Conservation (phyloP, 1,284 basidiomycete genomes). For the Inonotus hispidus region DNA sequence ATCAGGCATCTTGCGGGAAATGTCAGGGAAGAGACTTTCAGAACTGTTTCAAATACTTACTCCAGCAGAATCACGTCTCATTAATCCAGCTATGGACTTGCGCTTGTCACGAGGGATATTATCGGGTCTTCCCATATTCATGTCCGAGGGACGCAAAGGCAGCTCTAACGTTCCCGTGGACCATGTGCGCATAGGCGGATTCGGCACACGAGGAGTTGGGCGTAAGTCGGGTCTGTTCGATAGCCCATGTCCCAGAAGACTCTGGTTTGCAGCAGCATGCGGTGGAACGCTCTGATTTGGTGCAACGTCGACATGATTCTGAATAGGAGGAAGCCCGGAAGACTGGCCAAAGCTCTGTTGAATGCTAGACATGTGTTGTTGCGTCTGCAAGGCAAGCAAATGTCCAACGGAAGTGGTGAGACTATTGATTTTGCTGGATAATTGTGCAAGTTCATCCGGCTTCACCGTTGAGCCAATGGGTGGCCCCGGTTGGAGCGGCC, state of each 20-base stretch:
- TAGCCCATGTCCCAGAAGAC: constrained; percentile 49
- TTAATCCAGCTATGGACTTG: constrained; percentile 61
- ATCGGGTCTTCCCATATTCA: constrained; percentile 24
- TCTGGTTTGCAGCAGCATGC: constrained; percentile 34
- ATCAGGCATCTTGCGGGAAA: constrained; percentile 41
- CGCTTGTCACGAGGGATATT: constrained; percentile 56
- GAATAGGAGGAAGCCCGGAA: constrained; percentile 35
- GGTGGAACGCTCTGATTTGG: constrained; percentile 39
- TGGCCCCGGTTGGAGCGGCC: constrained; percentile 59
- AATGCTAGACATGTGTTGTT: constrained; percentile 51
- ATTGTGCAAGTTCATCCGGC: constrained; percentile 65
- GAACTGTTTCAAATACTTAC: constrained; percentile 39
- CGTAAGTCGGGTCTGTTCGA: constrained; percentile 58
- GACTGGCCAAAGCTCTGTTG: constrained; percentile 32
- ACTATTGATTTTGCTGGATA: constrained; percentile 76
- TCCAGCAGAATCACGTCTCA: constrained; percentile 69
- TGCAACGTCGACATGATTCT: constrained; percentile 24
- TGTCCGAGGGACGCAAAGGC: constrained; percentile 49
- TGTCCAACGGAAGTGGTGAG: constrained; percentile 86
- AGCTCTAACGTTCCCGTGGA: constrained; percentile 73
- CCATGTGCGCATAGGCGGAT: constrained; percentile 73
- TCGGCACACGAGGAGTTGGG: constrained; percentile 49
- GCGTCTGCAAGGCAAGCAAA: constrained; percentile 69
- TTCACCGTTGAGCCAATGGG: constrained; percentile 44
- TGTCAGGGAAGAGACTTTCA: background rate